Base-by-base conservation (phyloP, 139 green algal genomes). In the Chlorella sp. region DNA sequence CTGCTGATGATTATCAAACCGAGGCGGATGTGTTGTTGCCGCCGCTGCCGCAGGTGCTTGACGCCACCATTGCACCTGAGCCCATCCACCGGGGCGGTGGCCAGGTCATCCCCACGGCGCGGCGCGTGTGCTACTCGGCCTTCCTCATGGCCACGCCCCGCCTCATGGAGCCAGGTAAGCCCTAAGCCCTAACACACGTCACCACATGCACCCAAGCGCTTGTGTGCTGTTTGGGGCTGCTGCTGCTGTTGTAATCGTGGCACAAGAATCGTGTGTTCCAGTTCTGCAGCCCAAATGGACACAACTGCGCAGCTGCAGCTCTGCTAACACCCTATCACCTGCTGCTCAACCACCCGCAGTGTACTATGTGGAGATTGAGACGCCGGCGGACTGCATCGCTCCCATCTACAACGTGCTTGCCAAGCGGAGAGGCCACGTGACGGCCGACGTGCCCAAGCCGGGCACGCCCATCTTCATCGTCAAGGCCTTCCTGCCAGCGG, bases 121-220 rank as follows among this genome's bases (percentile, higher is more conserved):
- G 92, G n/a, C 85, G 95, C 35, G 92, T 95, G 32, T 90, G 85
- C 73, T 97, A 98, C 87, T 93, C 84, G 2, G 88, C 95, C 17
- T 98, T 99, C 85, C 88, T 99, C 34, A 97, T 97, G 90, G 95
- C 95, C 64, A 95, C 93, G 0, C 95, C 95, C 0, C 88, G 95
- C 74, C 86, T 99, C 2, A 98, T 99, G 95, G 95, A 99, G 87
- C 95, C 83, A 62, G 79, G 68, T 78, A 31, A 65, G n/a, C n/a
- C n/a, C n/a, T n/a, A n/a, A n/a, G n/a, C n/a, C n/a, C n/a, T n/a
- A n/a, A n/a, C n/a, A n/a, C n/a, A n/a, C n/a, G n/a, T n/a, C n/a
- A n/a, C n/a, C 6, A 55, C 42, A 55, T 55, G 42, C 26, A 31
- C 14, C 14, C 14, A 31, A 22, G 20, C 27, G 27, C 60, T 31